Base-by-base conservation (phyloP, 23 red algal species). In the Gracilaria domingensis region DNA sequence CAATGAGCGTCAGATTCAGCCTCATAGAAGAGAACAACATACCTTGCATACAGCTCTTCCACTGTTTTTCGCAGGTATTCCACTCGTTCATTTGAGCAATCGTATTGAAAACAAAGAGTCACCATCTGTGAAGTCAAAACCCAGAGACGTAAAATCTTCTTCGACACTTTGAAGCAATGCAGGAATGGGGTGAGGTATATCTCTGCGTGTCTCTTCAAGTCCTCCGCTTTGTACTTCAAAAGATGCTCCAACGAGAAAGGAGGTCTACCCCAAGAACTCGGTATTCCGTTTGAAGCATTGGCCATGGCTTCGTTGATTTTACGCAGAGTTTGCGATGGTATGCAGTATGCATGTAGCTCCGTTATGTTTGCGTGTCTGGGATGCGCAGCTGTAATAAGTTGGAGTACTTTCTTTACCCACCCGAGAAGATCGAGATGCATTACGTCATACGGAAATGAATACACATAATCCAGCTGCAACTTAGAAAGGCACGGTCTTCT, bases 401-500 rank as follows among this genome's bases (percentile, higher is more conserved):
- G 14, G n/a, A 79, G 74, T n/a, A 79, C 23, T 54, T 44, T 4
- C 12, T 56, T 50, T 12, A 18, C 26, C 74, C 74, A 79, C 11
- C 74, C 74, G 8, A 79, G 42, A 12, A 79, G 39, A 51, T n/a
- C 17, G 2, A 79, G 26, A 28, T 45, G 74, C 74, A 79, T 79
- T 2, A 56, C 45, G 20, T 79, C 74, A 23, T 79, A 79, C 23
- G 74, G 74, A 32, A 51, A 79, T 1, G 74, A 21, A 7, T 12
- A 26, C 2, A 50, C 21, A 23, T 17, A 79, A 32, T 79, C 74
- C 13, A 79, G 4, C 4, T 33, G 1, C 34, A 79, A 28, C 11
- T 51, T 21, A 8, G 34, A 79, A 12, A 79, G 26, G 1, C 13
- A 56, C 12, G 13, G 16, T 16, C 37, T 18, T 51, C 23, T 79